Base-by-base conservation (phyloP, 208 protist species). In the Balamuthia mandrillaris region DNA sequence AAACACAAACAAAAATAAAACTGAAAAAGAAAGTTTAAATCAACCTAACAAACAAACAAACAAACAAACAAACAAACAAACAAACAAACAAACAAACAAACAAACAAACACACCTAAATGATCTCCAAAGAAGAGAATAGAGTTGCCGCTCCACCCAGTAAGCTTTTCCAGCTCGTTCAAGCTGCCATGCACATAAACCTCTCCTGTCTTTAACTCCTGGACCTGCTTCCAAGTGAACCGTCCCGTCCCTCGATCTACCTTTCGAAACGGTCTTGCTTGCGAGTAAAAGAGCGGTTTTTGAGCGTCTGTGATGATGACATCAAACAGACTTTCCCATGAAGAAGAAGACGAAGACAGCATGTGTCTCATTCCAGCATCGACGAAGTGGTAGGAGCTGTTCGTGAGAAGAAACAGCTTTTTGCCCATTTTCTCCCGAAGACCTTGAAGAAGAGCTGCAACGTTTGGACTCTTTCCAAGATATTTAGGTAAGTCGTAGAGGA, bases 381-480 rank as follows among this genome's bases (percentile, higher is more conserved):
- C 82, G 49, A 58, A 75, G 41, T 24, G 63, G 18, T 65, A 86
- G 52, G 54, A 75, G 63, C 77, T 86, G 65, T 86, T 86, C 42
- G 82, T 86, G 60, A 86, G 78, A 42, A 86, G 49, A 63, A 86
- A 86, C 60, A 86, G 63, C 82, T 86, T 86, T 61, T 86, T 86
- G 58, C 66, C 66, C 49, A n/a, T 2, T 47, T 16, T 10, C 51
- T 86, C 78, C 12, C 75, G 49, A 35, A n/a, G n/a, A n/a, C 79
- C 68, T 16, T 52, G 54, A 51, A 86, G 41, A 31, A 81, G 79
- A 35, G 74, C 82, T 35, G 56, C 82, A 6, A 86, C 39, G 49
- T 70, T 44, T 65, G 56, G 82, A 47, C 78, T 68, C 49, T 86
- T 70, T 6, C 68, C 79, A 41, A 86, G 33, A 77, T 86, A 86